A percentile compares a stretch with the other conserved stretches of the same genome.
phyloP scores from a whole-genome alignment of 2,329 filamentous ascomycete genomes.

The Monilinia vaccinii-corymbosi region DNA sequence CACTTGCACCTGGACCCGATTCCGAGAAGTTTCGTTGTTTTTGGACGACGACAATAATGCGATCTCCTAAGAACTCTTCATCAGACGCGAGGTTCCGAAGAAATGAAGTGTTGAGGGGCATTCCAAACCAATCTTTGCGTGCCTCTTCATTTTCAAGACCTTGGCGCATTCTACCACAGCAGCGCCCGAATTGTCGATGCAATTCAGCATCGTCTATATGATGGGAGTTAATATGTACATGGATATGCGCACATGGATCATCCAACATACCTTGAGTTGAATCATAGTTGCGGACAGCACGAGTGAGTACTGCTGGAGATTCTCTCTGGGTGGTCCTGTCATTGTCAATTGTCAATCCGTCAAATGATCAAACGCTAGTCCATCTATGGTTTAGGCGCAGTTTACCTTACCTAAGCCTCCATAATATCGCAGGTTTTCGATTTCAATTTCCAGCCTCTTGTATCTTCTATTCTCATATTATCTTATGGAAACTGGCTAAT shows the following conservation, averaged over 20 bases:
- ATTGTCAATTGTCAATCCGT: conserved; percentile 1
- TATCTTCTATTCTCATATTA: neutral
- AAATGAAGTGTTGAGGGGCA: neutral
- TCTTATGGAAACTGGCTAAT: conserved; percentile 1
- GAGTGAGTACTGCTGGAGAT: conserved; percentile 6
- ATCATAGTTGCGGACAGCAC: conserved; percentile 59
- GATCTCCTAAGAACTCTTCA: conserved; percentile 57
- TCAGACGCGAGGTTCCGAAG: neutral
- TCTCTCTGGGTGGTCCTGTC: too few relatives aligned
- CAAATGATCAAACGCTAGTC: conserved; percentile 8
- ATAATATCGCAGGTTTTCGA: neutral
- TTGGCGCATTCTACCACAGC: conserved; percentile 94
- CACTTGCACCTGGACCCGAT: conserved; percentile 60
- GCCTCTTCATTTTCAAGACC: conserved; percentile 81
- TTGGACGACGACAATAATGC: conserved; percentile 95
- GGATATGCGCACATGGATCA: neutral
- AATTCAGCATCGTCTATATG: conserved; percentile 90
- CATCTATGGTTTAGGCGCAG: neutral
- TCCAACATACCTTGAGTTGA: conserved; percentile 63
- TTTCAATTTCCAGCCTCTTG: conserved; percentile 10
- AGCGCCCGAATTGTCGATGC: conserved; percentile 98
- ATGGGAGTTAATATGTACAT: neutral
- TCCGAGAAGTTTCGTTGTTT: conserved; percentile 78
- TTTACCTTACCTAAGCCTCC: conserved; percentile 7
- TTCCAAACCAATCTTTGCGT: conserved; percentile 74